Evolutionary conservation across 2,329 filamentous ascomycete species (phyloP).

Genomic region (Xylariales sp.): DNA sequence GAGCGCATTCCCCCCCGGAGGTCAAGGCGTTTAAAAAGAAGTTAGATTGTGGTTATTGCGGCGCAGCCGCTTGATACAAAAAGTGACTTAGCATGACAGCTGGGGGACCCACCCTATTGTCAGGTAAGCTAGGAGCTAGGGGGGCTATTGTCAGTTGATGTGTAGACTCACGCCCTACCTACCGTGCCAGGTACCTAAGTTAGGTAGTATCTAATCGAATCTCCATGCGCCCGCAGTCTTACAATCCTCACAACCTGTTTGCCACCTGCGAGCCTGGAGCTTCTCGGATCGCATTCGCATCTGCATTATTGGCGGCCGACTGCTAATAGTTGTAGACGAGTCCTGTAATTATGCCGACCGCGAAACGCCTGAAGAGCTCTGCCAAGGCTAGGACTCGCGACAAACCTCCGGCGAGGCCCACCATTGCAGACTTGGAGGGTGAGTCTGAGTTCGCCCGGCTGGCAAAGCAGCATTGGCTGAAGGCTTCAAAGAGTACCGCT

Average conservation of each 20-base stretch:
- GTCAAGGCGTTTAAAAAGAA: no score
- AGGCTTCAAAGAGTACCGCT: conserved; percentile 66
- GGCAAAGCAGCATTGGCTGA: conserved; percentile 88
- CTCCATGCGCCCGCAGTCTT: conserved; percentile 26
- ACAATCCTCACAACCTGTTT: conserved; percentile 7
- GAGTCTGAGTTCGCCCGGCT: conserved; percentile 79
- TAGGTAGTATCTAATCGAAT: no score
- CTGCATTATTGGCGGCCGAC: conserved; percentile 28
- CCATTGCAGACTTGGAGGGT: conserved; percentile 75
- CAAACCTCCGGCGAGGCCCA: conserved; percentile 64
- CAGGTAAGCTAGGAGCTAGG: no score
- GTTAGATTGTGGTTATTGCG: no score
- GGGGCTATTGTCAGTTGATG: no score
- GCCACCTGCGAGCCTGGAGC: conserved; percentile 31
- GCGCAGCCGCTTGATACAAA: no score
- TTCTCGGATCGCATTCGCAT: conserved; percentile 32
- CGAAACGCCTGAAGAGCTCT: conserved; percentile 68
- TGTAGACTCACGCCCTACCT: no score
- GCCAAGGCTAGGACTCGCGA: conserved; percentile 57
- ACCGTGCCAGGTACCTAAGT: not conserved
- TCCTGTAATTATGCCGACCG: conserved; percentile 63
- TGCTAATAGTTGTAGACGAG: conserved; percentile 28
- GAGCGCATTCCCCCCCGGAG: no score
- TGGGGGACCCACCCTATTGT: no score
- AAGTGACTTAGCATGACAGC: no score